Base-by-base conservation (phyloP, 176 grass and related monocot species). In the Otatea glauca region DNA sequence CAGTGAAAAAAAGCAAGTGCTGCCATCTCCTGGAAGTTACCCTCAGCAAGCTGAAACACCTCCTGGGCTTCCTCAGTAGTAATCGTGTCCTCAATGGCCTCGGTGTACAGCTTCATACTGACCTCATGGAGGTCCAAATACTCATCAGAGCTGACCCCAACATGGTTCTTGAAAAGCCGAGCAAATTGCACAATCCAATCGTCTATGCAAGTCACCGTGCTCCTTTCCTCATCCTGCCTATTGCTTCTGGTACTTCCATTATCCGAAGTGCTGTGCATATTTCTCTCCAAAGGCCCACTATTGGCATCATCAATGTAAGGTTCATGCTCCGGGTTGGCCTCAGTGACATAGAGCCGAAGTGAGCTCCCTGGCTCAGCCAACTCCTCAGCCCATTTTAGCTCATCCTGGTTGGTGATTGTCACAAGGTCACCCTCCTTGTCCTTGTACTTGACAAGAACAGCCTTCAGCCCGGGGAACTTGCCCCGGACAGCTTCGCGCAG, bases 351-450 rank as follows among this genome's bases (percentile, higher is more conserved):
- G 3, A 98, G 80, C 79, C 93, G 81, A 51, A 98, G 64, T 6
- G 96, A 93, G 71, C 91, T 92, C 29, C 92, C 91, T 15, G 80
- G 63, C 27, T 85, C 89, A 25, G 88, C 82, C 47, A 92, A 84
- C 16, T 95, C 83, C 80, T 92, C 85, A 10, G 92, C 96, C 89
- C 91, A 98, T 74, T 78, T 95, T 24, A 98, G 68, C 74, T 98
- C 96, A 72, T 95, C 87, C 42, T 94, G 69, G 32, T 86, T 89
- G 55, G 96, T 95, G 89, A 98, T 98, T 58, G 96, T 98, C 74
- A 95, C 93, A 76, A 98, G 87, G 77, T 98, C 96, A 9, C 92
- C 96, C 74, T 98, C 93, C 79, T 71, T 98, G 80, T 98, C 96
- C 81, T 86, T 92, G 56, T 95, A 95, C 72, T 98, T 98, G 74